These are phyloP conservation scores for Chrysosporium queenslandicum DNA, from an alignment of 2,329 filamentous ascomycete species.

Conservation along the genomic window DNA sequence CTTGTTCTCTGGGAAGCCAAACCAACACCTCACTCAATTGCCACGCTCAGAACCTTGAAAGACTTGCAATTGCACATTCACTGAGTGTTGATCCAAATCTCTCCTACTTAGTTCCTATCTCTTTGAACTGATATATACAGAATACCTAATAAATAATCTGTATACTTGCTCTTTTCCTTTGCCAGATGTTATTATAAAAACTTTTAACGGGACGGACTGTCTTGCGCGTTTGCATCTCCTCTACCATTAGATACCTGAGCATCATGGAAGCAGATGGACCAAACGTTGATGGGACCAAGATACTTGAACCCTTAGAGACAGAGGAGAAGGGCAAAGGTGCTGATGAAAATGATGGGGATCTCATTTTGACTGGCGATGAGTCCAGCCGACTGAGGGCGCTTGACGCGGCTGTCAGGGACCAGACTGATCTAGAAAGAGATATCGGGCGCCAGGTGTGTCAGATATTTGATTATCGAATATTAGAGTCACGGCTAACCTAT, in stretches of 20 bases:
- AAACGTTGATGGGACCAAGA: not conserved
- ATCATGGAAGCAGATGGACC: not conserved
- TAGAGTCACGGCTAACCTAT: not conserved
- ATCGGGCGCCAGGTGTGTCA: slow-evolving; percentile 51
- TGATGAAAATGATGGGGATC: not conserved
- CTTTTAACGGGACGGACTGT: too few species aligned
- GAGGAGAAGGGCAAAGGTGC: not conserved
- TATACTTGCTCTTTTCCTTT: not conserved
- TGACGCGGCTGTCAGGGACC: slow-evolving; percentile 64
- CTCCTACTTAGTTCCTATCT: not conserved
- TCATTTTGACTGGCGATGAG: slow-evolving; percentile 39
- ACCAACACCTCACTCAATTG: not conserved
- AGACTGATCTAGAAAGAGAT: slow-evolving; percentile 82
- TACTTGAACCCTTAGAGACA: not conserved
- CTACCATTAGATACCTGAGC: not conserved
- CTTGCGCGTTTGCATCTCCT: too few species aligned
- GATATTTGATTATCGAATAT: not conserved
- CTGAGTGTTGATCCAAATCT: not conserved
- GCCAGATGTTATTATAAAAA: not conserved
- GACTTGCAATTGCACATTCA: not conserved
- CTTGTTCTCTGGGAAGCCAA: not conserved
- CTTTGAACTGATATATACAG: not conserved
- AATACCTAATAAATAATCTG: not conserved
- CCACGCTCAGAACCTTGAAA: not conserved
- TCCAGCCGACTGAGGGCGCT: slow-evolving; percentile 52